These are phyloP conservation scores for Escovopsis weberi DNA, from an alignment of 2,329 filamentous ascomycete species.

Conservation along the genomic window DNA sequence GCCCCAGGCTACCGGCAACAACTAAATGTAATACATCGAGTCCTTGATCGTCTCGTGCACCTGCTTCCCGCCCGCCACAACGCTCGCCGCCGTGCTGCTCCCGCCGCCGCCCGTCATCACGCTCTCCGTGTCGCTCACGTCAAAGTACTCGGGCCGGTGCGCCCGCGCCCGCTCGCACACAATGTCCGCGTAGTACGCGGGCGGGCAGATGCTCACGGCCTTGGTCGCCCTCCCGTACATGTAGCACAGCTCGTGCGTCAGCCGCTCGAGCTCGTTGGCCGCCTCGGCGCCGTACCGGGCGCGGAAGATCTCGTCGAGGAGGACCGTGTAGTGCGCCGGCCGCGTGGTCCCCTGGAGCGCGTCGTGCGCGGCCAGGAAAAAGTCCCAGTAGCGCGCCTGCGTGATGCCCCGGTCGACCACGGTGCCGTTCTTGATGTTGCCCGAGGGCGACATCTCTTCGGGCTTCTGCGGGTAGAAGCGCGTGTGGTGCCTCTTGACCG, in stretches of 20 bases:
- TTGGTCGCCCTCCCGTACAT: conserved; percentile 77
- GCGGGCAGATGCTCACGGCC: conserved; percentile 73
- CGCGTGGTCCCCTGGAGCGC: conserved; percentile 72
- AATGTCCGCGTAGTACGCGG: conserved; percentile 82
- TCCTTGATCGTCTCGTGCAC: conserved; percentile 30
- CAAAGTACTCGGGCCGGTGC: conserved; percentile 53
- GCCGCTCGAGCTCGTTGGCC: conserved; percentile 53
- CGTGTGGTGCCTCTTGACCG: conserved; percentile 80
- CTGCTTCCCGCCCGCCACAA: conserved; percentile 8
- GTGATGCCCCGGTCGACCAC: conserved; percentile 78
- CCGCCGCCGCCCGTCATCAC: conserved; percentile 8
- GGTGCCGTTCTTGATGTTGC: conserved; percentile 63
- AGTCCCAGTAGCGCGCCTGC: conserved; percentile 63
- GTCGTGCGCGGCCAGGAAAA: conserved; percentile 69
- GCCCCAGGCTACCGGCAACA: background rate
- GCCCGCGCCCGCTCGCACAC: conserved; percentile 63
- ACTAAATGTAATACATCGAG: conserved; percentile 43
- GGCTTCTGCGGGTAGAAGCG: conserved; percentile 62
- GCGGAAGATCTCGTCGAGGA: conserved; percentile 54
- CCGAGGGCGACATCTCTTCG: conserved; percentile 30
- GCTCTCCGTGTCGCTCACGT: conserved; percentile 22
- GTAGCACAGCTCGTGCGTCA: conserved; percentile 72
- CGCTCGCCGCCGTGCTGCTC: conserved; percentile 2
- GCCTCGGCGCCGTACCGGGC: conserved; percentile 23
- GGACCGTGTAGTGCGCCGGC: conserved; percentile 72